phyloP scores from a whole-genome alignment of 441 rosid genomes.

The Melastoma candidum region DNA sequence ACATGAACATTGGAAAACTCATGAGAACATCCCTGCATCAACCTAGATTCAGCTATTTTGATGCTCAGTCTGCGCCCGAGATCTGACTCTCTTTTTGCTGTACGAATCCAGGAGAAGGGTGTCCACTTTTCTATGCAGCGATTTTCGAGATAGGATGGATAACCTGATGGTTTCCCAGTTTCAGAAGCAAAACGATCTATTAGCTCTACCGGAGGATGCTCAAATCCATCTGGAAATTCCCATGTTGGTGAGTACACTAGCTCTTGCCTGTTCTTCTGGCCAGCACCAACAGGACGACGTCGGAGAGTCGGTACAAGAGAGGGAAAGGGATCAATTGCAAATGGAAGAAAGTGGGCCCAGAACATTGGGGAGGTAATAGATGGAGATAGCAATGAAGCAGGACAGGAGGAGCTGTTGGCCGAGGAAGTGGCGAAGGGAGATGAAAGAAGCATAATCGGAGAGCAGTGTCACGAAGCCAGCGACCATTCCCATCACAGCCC shows the following conservation, averaged over 20 bases:
- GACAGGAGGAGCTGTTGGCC: constrained; percentile 4
- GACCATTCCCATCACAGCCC: constrained; percentile 28
- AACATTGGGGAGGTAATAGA: constrained; percentile 19
- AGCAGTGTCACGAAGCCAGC: constrained; percentile 20
- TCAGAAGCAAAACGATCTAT: constrained; percentile 1
- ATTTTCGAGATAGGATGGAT: constrained; percentile 26
- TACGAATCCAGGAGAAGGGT: constrained; percentile 52
- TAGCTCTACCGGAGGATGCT: constrained; percentile 35
- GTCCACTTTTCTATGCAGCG: constrained; percentile 57
- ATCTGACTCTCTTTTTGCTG: neutral
- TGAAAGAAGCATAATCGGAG: constrained; percentile 19
- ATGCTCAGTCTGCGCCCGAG: neutral
- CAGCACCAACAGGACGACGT: constrained; percentile 27
- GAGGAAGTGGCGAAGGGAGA: constrained; percentile 17
- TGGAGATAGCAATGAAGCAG: neutral
- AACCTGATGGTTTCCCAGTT: constrained; percentile 6
- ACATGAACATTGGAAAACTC: neutral
- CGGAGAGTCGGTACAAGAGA: constrained; percentile 9
- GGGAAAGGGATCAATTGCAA: constrained; percentile 6
- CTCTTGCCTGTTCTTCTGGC: constrained; percentile 22
- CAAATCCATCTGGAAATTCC: constrained; percentile 48
- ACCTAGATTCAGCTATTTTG: no score
- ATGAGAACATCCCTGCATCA: no score
- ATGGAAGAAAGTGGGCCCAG: constrained; percentile 19
- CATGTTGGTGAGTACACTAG: constrained; percentile 35